phyloP scores from a whole-genome alignment of 2,329 filamentous ascomycete species.

The Trichocomaceae sp. region DNA sequence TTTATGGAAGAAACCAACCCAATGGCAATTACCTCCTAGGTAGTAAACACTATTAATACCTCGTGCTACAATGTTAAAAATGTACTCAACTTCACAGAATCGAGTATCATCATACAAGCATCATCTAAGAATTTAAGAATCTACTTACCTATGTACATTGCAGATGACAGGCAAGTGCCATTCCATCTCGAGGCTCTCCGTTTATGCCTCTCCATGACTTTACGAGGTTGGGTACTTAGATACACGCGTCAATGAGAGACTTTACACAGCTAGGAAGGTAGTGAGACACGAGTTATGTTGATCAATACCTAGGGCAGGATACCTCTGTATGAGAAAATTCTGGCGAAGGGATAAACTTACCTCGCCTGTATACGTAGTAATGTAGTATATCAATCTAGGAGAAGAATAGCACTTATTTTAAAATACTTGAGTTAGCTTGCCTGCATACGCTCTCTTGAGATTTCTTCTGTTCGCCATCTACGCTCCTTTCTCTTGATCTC shows the following conservation, averaged over 20 bases:
- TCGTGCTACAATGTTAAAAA: too few relatives aligned
- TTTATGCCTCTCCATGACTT: background rate
- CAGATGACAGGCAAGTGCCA: background rate
- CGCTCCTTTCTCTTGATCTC: background rate
- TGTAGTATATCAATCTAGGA: background rate
- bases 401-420: background rate
- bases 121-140: too few relatives aligned
- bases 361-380: background rate
- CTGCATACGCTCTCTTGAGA: background rate
- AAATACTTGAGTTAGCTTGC: background rate
- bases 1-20: too few relatives aligned
- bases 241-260: background rate
- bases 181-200: background rate
- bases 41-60: too few relatives aligned
- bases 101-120: too few relatives aligned
- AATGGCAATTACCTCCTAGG: too few relatives aligned
- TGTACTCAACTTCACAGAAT: too few relatives aligned
- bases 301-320: conserved; percentile 5
- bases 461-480: background rate
- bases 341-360: background rate
- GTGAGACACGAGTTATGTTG: conserved; percentile 2
- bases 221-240: background rate
- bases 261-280: background rate
- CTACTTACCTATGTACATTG: too few relatives aligned
- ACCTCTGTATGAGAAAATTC: background rate